Conservation (phyloP, 2,329 filamentous ascomycete genomes). For the Paecilomyces sp. region DNA sequence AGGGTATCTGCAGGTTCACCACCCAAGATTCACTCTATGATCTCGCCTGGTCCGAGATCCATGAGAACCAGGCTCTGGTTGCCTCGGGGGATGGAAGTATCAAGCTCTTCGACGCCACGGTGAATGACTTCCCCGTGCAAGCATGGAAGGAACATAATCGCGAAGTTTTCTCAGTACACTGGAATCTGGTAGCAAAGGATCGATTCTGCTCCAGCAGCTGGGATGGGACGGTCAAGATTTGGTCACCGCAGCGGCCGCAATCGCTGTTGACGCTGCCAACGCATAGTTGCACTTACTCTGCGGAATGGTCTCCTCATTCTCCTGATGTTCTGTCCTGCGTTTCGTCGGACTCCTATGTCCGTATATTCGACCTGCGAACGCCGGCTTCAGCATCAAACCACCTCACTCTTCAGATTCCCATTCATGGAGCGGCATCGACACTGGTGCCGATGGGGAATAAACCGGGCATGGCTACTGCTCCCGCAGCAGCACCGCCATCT, state of each 20-base stretch:
- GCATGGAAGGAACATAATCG: constrained; percentile 90
- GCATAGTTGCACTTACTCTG: constrained; percentile 88
- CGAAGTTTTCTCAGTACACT: constrained; percentile 86
- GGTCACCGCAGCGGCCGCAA: constrained; percentile 69
- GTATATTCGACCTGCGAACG: constrained; percentile 85
- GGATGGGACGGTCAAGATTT: constrained; percentile 95
- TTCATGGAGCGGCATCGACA: constrained; percentile 60
- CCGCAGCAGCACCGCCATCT: constrained; percentile 50
- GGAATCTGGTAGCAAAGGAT: constrained; percentile 87
- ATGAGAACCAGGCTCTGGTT: constrained; percentile 87
- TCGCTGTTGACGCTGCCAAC: constrained; percentile 82
- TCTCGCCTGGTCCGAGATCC: constrained; percentile 87
- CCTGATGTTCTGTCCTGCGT: constrained; percentile 81
- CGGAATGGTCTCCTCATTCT: constrained; percentile 83
- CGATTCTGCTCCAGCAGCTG: constrained; percentile 87
- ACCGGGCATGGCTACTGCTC: constrained; percentile 24
- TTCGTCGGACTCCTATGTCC: constrained; percentile 78
- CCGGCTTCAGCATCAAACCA: constrained; percentile 83
- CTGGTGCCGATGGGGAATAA: constrained; percentile 25
- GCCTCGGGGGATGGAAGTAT: constrained; percentile 90
- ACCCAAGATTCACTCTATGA: constrained; percentile 97
- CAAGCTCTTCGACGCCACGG: constrained; percentile 82
- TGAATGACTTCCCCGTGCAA: constrained; percentile 78
- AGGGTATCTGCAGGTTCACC: constrained; percentile 61
- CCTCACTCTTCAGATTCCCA: constrained; percentile 72